Conservation (phyloP, 169 alveolate genomes). For the Prorocentrum cordatum region DNA sequence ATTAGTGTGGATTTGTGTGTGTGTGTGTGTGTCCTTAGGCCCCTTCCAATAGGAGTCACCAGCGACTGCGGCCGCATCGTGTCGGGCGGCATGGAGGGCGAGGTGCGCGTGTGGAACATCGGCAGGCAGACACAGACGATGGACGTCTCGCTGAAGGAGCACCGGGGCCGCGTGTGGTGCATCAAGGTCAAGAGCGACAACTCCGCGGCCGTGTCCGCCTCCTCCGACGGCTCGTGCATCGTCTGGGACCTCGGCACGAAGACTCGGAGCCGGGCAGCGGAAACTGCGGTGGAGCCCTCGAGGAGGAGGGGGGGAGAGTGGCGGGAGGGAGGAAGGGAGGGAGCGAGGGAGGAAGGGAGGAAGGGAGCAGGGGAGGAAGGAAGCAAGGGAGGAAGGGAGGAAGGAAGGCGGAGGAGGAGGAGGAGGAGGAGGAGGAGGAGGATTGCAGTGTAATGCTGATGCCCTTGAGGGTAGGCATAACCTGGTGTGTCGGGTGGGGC, state of each 20-base stretch:
- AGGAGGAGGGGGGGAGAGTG: too few species aligned
- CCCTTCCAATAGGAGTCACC: conserved; percentile 75
- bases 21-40: too few species aligned
- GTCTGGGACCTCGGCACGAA: conserved; percentile 85
- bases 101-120: conserved; percentile 86
- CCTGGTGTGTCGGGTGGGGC: too few species aligned
- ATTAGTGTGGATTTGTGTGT: too few species aligned
- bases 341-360: too few species aligned
- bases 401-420: too few species aligned
- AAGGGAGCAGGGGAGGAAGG: not conserved
- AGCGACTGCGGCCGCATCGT: conserved; percentile 59
- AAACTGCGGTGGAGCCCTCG: conserved; percentile 1
- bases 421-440: too few species aligned
- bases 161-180: conserved; percentile 83
- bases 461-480: too few species aligned
- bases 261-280: conserved; percentile 55
- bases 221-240: conserved; percentile 88
- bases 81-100: conserved; percentile 85
- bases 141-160: conserved; percentile 85
- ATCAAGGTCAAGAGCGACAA: conserved; percentile 71
- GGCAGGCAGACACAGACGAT: conserved; percentile 80
- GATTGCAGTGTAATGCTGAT: too few species aligned
- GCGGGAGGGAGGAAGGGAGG: too few species aligned
- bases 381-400: not conserved
- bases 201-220: conserved; percentile 84